Base-by-base conservation (phyloP, 768 basidiomycete genomes). In the Kwoniella europaea region DNA sequence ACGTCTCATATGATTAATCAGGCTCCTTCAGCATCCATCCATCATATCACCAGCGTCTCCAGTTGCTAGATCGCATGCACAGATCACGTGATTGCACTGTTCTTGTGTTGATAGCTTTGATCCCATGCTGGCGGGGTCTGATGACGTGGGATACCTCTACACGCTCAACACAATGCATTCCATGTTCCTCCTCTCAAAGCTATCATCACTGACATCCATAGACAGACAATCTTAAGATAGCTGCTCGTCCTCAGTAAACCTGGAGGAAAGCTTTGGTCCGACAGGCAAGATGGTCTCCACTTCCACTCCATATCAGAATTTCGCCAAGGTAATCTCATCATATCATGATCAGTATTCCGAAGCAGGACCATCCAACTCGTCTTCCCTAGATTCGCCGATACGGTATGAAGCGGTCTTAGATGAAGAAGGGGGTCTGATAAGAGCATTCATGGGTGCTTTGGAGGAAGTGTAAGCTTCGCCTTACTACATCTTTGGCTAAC, bases 341-440 rank as follows among this genome's bases (percentile, higher is more conserved):
- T 80, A 78, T 44, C 79, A 80, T 41, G 71, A 72, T 42, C 76
- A 78, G 50, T 76, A 80, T 74, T 63, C 74, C 27, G 70, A 74
- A 64, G 72, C 78, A 16, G 79, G 79, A 18, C 75, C 79, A 22
- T 80, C 79, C 15, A 61, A n/a, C 22, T 70, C 68, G 22, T 46
- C 57, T 27, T 74, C 76, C 53, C 73, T 80, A 16, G 79, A 78
- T 59, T 65, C 67, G 3, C 71, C 75, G 18, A 65, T 80, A 22
- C 74, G 71, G 20, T 72, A 71, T 35, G 77, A 80, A 67, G 77
- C 68, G 13, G 71, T 80, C 5, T 44, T 80, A 52, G 79, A 80
- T 54, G 77, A 78, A 56, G 68, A 74, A 54, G 71, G 76, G 3
- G 79, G 79, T 18, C 41, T 80, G 69, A 60, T 80, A n/a, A 53